Base-by-base conservation (phyloP, 2,329 filamentous ascomycete genomes). In the Cytospora mali region DNA sequence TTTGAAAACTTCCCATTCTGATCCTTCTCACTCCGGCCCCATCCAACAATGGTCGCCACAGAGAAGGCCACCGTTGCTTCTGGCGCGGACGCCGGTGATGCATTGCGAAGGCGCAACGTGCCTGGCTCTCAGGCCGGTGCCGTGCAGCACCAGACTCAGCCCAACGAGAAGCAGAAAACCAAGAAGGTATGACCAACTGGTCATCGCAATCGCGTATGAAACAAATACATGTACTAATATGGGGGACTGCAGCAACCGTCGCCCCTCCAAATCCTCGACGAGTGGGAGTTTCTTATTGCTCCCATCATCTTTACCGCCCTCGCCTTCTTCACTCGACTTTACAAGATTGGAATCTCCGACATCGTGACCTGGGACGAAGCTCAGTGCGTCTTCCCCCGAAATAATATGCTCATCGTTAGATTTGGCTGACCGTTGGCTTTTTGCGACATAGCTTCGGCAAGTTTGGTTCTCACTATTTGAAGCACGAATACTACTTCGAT, bases 401-500 rank as follows among this genome's bases (percentile, higher is more conserved):
- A 55, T 21, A 5, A 33, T 58, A 51, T 31, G 51, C 42, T 35
- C 53, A 49, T 58, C 50, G 55, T 62, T 54, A 66, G 68, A 66
- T 52, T 23, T 58, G 64, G 67, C 69, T 75, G 66, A 77, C 69
- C 9, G 16, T 62, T 56, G 69, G 63, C 59, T 27, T 23, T 56
- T 23, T 56, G 25, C 53, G 48, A 46, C 10, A 56, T 71, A 92
- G 89, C 77, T 96, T 96, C 76, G 92, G 92, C 75, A 99, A 99
- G 81, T 99, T 99, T 77, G 95, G 95, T 68, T 98, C 94, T 71
- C 94, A 99, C 79, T 99, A 99, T 77, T 88, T 99, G 74, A 97
- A 99, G 78, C 92, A 94, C 76, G 95, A 99, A 78, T 97, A 98
- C 83, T 99, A 99, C 84, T 99, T 99, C 80, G 92, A 96, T 83